A percentile compares a stretch with the other conserved stretches of the same genome.
phyloP scores from a whole-genome alignment of 305 asterid species.

The Striga hermonthica region DNA sequence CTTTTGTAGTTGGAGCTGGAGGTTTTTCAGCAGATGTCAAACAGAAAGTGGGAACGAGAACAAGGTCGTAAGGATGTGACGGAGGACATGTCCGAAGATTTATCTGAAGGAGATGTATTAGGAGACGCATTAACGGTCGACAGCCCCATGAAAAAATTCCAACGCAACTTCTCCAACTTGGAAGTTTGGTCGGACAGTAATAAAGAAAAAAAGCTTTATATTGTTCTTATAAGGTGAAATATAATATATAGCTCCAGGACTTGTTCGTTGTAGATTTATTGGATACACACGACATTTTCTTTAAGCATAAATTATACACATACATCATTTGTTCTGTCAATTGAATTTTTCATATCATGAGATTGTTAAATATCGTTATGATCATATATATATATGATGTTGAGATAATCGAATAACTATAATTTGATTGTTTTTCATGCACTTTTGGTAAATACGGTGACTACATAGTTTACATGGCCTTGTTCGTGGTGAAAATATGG shows the following conservation, averaged over 20 bases:
- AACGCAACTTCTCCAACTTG: constrained; percentile 47
- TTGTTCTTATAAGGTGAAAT: constrained; percentile 70
- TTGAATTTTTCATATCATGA: neutral
- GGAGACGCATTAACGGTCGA: constrained; percentile 52
- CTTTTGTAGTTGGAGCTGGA: constrained; percentile 70
- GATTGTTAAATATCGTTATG: neutral
- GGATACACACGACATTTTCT: neutral
- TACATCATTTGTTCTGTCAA: neutral
- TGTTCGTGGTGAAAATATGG: constrained; percentile 96
- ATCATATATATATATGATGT: neutral
- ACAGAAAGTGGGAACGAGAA: constrained; percentile 73
- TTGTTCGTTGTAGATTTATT: no score
- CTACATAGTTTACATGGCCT: constrained; percentile 68
- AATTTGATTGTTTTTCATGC: constrained; percentile 23
- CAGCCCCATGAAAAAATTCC: constrained; percentile 54
- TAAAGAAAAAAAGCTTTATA: constrained; percentile 66
- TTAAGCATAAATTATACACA: neutral
- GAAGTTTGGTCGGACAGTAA: constrained; percentile 70
- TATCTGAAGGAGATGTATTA: constrained; percentile 78
- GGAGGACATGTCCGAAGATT: constrained; percentile 85
- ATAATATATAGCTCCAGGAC: neutral
- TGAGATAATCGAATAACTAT: neutral
- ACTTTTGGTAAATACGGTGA: no score
- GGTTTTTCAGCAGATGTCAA: constrained; percentile 54
- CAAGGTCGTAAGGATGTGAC: constrained; percentile 84